Percentiles rank a stretch among this genome's conserved stretches.
phyloP scores from a whole-genome alignment of 345 rosid species.

The Excoecaria cochinchinensis region DNA sequence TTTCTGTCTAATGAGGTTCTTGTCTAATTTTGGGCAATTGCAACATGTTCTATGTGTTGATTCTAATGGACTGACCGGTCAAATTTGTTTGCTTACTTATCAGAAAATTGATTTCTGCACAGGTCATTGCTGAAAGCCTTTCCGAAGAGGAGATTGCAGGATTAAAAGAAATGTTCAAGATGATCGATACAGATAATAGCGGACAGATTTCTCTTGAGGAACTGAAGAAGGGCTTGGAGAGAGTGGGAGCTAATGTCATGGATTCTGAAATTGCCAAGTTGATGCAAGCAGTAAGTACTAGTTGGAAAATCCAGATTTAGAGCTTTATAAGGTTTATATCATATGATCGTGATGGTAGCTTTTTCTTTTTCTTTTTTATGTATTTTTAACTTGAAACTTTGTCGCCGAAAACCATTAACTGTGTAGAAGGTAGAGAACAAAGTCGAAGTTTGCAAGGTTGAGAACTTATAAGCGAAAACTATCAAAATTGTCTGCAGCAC shows the following conservation, averaged over 20 bases:
- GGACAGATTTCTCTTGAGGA: conserved; percentile 90
- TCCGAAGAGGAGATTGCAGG: conserved; percentile 95
- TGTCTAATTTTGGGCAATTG: neutral
- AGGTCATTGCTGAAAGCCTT: conserved; percentile 89
- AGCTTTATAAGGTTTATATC: neutral
- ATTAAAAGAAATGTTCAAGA: conserved; percentile 85
- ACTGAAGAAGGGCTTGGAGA: conserved; percentile 73
- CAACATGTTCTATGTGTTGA: neutral
- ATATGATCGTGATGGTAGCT: neutral
- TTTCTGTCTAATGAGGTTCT: neutral
- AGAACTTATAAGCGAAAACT: neutral
- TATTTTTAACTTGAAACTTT: neutral
- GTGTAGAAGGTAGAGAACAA: neutral
- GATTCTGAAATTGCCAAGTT: conserved; percentile 66
- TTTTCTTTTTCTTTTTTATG: neutral
- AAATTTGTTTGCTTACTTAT: neutral
- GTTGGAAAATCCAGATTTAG: neutral
- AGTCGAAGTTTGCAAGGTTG: neutral
- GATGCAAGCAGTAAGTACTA: conserved; percentile 78
- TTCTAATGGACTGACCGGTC: neutral
- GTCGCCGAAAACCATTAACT: neutral
- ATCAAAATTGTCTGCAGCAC: neutral
- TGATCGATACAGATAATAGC: conserved; percentile 85
- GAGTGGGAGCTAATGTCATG: conserved; percentile 72
- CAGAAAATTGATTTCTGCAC: conserved; percentile 9